Percentiles rank a stretch among this genome's conserved stretches.
These are phyloP conservation scores for Eucalyptus tenuipes DNA, from an alignment of 345 rosid species.

Conservation along the genomic window DNA sequence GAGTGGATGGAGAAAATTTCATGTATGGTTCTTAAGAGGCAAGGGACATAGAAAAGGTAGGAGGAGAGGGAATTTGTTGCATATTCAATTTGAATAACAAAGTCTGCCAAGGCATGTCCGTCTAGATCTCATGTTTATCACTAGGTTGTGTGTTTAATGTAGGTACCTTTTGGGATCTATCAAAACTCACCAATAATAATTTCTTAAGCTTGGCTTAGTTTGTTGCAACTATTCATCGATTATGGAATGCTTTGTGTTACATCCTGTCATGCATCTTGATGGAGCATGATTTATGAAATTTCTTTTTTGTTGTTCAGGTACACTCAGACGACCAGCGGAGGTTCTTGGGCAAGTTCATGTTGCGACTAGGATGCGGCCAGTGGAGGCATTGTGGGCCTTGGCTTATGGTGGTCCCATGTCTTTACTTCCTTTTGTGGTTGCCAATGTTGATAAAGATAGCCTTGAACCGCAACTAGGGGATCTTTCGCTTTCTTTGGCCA, in stretches of 20 bases:
- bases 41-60: neutral
- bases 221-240: neutral
- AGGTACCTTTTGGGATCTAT: neutral
- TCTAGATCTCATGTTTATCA: neutral
- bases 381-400: slow-evolving; percentile 93
- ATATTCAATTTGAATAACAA: neutral
- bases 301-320: slow-evolving; percentile 29
- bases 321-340: slow-evolving; percentile 85
- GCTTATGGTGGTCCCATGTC: slow-evolving; percentile 97
- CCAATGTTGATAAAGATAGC: slow-evolving; percentile 61
- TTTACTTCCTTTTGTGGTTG: slow-evolving; percentile 77
- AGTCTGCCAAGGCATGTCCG: neutral
- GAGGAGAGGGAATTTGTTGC: neutral
- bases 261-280: neutral
- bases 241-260: neutral
- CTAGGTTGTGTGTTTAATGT: neutral
- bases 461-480: slow-evolving; percentile 67
- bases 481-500: slow-evolving; percentile 41
- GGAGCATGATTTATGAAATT: neutral
- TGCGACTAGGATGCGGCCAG: slow-evolving; percentile 76
- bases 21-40: neutral
- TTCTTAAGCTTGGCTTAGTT: neutral
- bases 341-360: slow-evolving; percentile 99
- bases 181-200: neutral
- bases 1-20: neutral